Conservation (phyloP, 2,329 filamentous ascomycete species). For the Diaporthe sp. region DNA sequence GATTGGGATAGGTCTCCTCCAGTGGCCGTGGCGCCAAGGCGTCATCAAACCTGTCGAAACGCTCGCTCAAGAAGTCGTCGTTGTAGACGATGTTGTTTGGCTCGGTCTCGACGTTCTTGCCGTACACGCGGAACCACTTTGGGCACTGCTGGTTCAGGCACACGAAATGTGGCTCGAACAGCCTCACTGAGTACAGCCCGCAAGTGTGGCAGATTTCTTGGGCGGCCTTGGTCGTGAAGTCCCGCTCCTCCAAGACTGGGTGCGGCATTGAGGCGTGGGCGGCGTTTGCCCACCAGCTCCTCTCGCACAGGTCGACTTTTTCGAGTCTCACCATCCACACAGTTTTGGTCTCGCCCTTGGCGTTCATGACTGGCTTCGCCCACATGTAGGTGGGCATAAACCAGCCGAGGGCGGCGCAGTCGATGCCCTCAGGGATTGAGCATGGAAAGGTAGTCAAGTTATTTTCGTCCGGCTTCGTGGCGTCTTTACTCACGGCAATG, state of each 20-base stretch:
- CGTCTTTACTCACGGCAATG: background rate
- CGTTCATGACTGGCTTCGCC: background rate
- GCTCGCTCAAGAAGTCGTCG: background rate
- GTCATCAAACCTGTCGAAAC: background rate
- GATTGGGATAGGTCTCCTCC: background rate
- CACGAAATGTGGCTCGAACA: background rate
- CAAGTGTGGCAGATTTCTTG: background rate
- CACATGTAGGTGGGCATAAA: conserved; percentile 16
- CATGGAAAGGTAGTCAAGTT: background rate
- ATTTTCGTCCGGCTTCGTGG: background rate
- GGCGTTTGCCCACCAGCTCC: conserved; percentile 19
- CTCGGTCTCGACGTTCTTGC: background rate
- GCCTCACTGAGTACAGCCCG: background rate
- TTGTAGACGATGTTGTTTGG: background rate
- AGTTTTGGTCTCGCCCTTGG: background rate
- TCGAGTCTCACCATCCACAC: conserved; percentile 23
- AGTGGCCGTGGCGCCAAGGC: background rate
- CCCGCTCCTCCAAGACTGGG: background rate
- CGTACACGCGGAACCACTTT: background rate
- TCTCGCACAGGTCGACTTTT: background rate
- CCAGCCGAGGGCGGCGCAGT: conserved; percentile 16
- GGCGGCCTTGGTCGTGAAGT: conserved; percentile 8
- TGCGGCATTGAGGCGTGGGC: background rate
- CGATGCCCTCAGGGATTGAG: background rate
- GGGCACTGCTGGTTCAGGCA: background rate